These are phyloP conservation scores for Cyberlindnera euphorbiae DNA, from an alignment of 805 yeast species.

Conservation along the genomic window DNA sequence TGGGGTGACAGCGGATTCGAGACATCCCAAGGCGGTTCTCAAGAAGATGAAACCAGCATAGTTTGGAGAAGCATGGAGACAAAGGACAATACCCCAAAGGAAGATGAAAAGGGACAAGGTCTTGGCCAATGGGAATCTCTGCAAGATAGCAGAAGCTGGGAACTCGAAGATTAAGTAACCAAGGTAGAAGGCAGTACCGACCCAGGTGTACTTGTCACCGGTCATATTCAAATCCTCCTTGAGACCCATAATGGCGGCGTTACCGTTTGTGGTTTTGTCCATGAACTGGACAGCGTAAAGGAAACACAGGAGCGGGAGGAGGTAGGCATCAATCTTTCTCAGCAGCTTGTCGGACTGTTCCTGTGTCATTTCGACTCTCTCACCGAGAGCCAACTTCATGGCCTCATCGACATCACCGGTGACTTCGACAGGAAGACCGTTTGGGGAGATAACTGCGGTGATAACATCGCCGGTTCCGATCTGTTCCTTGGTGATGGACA, in stretches of 20 bases:
- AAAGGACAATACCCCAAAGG: constrained; percentile 59
- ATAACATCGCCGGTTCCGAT: constrained; percentile 7
- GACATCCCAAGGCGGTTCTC: constrained; percentile 45
- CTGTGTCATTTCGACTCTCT: constrained; percentile 27
- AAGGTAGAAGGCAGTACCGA: constrained; percentile 56
- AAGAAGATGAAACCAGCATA: constrained; percentile 39
- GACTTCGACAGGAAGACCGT: constrained; percentile 13
- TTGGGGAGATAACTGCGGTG: constrained; percentile 11
- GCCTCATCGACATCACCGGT: constrained; percentile 38
- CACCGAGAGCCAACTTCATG: constrained; percentile 35
- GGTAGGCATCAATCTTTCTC: constrained; percentile 46
- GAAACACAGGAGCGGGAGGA: constrained; percentile 47
- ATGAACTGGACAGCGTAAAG: constrained; percentile 50
- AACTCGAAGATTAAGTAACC: constrained; percentile 60
- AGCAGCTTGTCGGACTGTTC: constrained; percentile 32
- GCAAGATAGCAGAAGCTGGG: constrained; percentile 43
- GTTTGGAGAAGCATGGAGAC: constrained; percentile 44
- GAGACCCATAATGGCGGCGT: constrained; percentile 50
- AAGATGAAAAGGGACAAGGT: constrained; percentile 43
- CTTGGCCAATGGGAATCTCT: constrained; percentile 53
- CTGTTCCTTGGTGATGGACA: constrained; percentile 8
- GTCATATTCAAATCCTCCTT: constrained; percentile 40
- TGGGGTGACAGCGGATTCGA: constrained; percentile 53
- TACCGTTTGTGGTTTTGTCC: constrained; percentile 49
- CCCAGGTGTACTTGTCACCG: constrained; percentile 45